These are phyloP conservation scores for Aegilops umbellulata DNA, from an alignment of 176 grass and related monocot species.

Conservation along the genomic window DNA sequence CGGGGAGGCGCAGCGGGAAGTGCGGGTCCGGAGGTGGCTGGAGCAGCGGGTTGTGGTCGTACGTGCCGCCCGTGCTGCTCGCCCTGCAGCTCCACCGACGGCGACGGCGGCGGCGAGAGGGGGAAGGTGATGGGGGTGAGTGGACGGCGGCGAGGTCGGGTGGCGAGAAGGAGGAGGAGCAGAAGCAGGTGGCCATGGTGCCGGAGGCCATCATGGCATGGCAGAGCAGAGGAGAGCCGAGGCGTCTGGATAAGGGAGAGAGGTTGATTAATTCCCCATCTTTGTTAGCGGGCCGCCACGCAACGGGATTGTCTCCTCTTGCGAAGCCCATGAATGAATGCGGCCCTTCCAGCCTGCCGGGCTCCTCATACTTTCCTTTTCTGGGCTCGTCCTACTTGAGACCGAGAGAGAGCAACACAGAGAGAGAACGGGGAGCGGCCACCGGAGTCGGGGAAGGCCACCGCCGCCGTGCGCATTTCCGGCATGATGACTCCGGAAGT, in stretches of 20 bases:
- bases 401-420: too few species aligned
- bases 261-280: too few species aligned
- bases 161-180: neutral
- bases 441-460: neutral
- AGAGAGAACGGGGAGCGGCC: neutral
- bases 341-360: neutral
- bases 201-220: neutral
- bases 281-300: neutral
- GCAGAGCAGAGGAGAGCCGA: neutral
- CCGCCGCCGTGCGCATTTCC: neutral
- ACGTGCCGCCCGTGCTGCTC: neutral
- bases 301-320: neutral
- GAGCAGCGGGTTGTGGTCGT: neutral
- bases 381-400: neutral
- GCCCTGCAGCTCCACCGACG: neutral
- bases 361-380: too few species aligned
- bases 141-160: neutral
- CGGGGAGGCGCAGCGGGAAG: neutral
- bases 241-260: neutral
- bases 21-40: neutral
- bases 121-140: neutral
- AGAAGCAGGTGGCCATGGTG: conserved; percentile 8
- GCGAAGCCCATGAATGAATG: neutral
- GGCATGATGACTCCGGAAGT: too few species aligned
- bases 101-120: neutral